Evolutionary conservation across 306 rosid genomes (phyloP).

Genomic region (Cicer judaicum): DNA sequence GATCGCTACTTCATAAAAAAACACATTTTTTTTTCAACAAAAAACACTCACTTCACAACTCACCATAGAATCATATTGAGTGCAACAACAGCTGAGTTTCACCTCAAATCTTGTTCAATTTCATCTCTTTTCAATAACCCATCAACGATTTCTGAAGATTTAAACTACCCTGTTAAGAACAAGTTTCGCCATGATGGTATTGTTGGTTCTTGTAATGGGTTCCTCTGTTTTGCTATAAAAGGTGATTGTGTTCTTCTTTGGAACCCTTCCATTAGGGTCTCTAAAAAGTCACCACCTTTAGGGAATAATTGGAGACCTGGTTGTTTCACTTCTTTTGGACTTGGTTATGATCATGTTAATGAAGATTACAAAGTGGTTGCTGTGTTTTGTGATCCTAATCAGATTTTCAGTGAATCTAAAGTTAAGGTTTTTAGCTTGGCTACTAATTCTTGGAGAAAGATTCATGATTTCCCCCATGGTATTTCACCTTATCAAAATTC

Average conservation of each 20-base stretch:
- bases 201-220: constrained; percentile 58
- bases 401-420: constrained; percentile 47
- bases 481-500: constrained; percentile 47
- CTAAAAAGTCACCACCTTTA: constrained; percentile 60
- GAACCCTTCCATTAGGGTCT: constrained; percentile 55
- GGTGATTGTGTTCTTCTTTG: constrained; percentile 60
- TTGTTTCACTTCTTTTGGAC: constrained; percentile 59
- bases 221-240: constrained; percentile 58
- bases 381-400: constrained; percentile 55
- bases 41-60: constrained; percentile 38
- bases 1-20: constrained; percentile 49
- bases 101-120: constrained; percentile 52
- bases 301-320: constrained; percentile 59
- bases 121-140: constrained; percentile 41
- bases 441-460: constrained; percentile 51
- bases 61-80: constrained; percentile 53
- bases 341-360: constrained; percentile 54
- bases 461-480: constrained; percentile 57
- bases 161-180: constrained; percentile 56
- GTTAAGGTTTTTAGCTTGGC: constrained; percentile 50
- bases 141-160: constrained; percentile 43
- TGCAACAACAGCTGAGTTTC: constrained; percentile 53
- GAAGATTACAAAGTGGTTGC: constrained; percentile 60
- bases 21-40: constrained; percentile 45
- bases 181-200: constrained; percentile 56